A percentile compares a stretch with the other conserved stretches of the same genome.
Conservation (phyloP, 2,329 filamentous ascomycete species). For the Dactylellina drechsleri region DNA sequence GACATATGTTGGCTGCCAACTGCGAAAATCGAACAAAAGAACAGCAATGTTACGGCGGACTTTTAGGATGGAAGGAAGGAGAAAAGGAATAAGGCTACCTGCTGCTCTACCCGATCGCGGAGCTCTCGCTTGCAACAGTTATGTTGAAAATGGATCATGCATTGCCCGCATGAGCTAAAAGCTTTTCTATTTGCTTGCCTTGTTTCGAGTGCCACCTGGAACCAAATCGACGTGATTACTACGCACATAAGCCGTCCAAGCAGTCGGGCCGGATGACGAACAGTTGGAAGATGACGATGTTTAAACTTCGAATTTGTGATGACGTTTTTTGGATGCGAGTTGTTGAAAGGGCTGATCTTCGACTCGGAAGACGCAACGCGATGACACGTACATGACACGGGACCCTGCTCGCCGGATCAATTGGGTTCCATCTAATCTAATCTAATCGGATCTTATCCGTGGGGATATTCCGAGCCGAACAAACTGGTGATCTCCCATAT, state of each 20-base stretch:
- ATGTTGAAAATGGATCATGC: neutral
- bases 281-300: too few species aligned
- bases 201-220: too few species aligned
- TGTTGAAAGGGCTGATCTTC: too few species aligned
- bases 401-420: neutral
- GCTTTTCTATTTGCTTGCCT: neutral
- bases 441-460: constrained; percentile 52
- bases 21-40: constrained; percentile 17
- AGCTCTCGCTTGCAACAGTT: constrained; percentile 43
- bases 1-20: constrained; percentile 37
- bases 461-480: constrained; percentile 27
- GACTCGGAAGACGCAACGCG: too few species aligned
- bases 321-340: too few species aligned
- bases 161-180: neutral
- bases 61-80: neutral
- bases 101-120: constrained; percentile 36
- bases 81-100: constrained; percentile 6
- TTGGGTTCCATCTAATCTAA: constrained; percentile 14
- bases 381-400: constrained; percentile 4
- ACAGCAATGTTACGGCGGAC: neutral
- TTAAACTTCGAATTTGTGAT: too few species aligned
- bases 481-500: neutral
- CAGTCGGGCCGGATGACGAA: too few species aligned
- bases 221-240: too few species aligned
- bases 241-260: too few species aligned